Percentiles rank a stretch among this genome's conserved stretches.
These are phyloP conservation scores for Pilaira anomala DNA, from an alignment of 192 early-diverging fungal species.

Conservation along the genomic window DNA sequence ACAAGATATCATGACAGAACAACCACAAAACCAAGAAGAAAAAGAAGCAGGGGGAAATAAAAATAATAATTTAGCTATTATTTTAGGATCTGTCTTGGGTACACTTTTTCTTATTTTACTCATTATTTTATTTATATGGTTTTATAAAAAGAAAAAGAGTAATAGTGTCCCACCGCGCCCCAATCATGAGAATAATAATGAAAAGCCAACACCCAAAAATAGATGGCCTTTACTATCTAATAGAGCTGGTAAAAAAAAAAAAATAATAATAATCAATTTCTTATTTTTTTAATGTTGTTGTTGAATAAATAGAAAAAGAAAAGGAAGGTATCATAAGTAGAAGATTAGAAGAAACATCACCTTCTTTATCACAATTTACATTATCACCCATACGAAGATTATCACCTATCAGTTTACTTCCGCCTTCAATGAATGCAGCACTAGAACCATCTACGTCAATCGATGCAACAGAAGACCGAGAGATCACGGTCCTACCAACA, in stretches of 20 bases:
- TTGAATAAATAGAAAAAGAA: background rate
- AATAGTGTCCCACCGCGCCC: background rate
- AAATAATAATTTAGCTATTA: conserved; percentile 3
- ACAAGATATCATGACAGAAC: no score
- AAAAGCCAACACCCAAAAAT: background rate
- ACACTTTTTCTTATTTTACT: background rate
- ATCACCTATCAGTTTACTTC: no score
- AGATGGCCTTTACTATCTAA: background rate
- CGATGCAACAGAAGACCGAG: background rate
- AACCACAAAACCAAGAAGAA: background rate
- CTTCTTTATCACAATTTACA: no score
- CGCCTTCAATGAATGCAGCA: background rate
- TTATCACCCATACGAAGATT: no score
- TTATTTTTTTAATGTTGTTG: no score
- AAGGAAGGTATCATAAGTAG: no score
- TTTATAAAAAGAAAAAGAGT: background rate
- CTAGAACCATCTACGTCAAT: background rate
- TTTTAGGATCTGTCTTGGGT: conserved; percentile 10
- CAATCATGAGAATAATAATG: background rate
- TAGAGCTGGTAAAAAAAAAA: background rate
- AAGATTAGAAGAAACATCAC: no score
- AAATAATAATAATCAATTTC: background rate
- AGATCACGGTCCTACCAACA: background rate
- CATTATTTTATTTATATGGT: background rate
- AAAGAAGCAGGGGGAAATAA: no score